Percentiles rank a stretch among this genome's conserved stretches.
Conservation (phyloP, 2,329 filamentous ascomycete species). For the Graphilbum sp. region DNA sequence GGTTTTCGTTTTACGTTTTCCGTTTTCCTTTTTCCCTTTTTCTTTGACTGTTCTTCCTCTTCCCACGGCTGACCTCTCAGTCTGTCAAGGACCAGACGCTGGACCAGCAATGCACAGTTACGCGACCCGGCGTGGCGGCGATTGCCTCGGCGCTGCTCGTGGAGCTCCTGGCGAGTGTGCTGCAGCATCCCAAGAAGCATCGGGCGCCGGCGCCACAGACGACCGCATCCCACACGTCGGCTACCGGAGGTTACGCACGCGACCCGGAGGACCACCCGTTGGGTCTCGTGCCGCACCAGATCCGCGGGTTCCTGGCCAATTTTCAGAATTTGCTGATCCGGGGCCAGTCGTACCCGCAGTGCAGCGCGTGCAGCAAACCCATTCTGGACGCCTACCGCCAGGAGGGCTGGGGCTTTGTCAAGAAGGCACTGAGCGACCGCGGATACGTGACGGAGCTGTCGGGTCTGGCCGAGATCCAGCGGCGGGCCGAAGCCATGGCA, state of each 20-base stretch:
- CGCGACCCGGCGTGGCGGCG: conserved; percentile 76
- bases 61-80: conserved; percentile 23
- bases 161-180: conserved; percentile 70
- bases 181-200: conserved; percentile 69
- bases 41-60: background rate
- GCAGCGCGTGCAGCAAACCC: conserved; percentile 60
- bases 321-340: conserved; percentile 61
- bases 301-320: conserved; percentile 59
- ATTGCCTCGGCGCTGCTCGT: conserved; percentile 86
- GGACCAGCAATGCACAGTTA: conserved; percentile 96
- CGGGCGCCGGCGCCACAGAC: conserved; percentile 35
- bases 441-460: conserved; percentile 67
- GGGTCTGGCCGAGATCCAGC: conserved; percentile 56
- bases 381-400: conserved; percentile 51
- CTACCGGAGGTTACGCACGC: conserved; percentile 30
- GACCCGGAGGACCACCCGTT: conserved; percentile 43
- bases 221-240: conserved; percentile 9
- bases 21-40: too few relatives aligned
- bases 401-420: conserved; percentile 63
- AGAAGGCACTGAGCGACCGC: conserved; percentile 54
- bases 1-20: background rate
- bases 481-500: conserved; percentile 34
- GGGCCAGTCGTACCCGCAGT: conserved; percentile 62
- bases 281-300: conserved; percentile 61
- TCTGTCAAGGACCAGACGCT: conserved; percentile 89